Base-by-base conservation (phyloP, 2,329 filamentous ascomycete genomes). In the Sporothrix mexicana region DNA sequence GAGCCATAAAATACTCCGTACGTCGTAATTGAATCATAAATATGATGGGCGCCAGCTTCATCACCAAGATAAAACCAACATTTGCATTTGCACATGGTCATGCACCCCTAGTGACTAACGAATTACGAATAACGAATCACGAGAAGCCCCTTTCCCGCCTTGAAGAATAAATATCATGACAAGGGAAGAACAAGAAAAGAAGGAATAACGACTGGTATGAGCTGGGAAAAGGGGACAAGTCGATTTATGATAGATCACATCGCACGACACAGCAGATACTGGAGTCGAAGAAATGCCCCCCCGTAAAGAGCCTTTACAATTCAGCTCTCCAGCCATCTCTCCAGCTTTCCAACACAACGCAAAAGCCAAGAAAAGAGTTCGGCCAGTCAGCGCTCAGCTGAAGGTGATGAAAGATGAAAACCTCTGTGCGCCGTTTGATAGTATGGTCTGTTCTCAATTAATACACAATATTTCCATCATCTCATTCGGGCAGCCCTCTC, bases 161-260 rank as follows among this genome's bases (percentile, higher is more conserved):
- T 36, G 30, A 36, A 47, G 45, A 55, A 55, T 20, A 55, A n/a
- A 23, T 45, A 45, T 45, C 43, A 53, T 23, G 20, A 25, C 20
- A 25, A 55, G 51, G 51, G 3, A 55, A 55, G 2, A 51, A 6
- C 15, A 51, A 51, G 15, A 51, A 51, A 17, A 17, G 6, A 15
- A 51, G 13, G 15, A 10, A 12, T 30, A 17, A 30, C 30, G 43
- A 43, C n/a, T 7, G 17, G 15, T 8, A 62, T 20, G 36, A 10
- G 17, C 6, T 23, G 12, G 20, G 9, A 12, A 62, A 41, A 43
- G 43, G 10, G 41, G n/a, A 23, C n/a, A 47, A 7, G n/a, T 25
- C 20, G 5, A 66, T 66, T 20, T 69, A 49, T 53, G 66, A 68
- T 25, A 41, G 47, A 53, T 69, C 66, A 69, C 49, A 55, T 69